Evolutionary conservation across 2,329 filamentous ascomycete species (phyloP), one percentile per base, ranked within the genome.

Genomic region (Zarea fungicola): DNA sequence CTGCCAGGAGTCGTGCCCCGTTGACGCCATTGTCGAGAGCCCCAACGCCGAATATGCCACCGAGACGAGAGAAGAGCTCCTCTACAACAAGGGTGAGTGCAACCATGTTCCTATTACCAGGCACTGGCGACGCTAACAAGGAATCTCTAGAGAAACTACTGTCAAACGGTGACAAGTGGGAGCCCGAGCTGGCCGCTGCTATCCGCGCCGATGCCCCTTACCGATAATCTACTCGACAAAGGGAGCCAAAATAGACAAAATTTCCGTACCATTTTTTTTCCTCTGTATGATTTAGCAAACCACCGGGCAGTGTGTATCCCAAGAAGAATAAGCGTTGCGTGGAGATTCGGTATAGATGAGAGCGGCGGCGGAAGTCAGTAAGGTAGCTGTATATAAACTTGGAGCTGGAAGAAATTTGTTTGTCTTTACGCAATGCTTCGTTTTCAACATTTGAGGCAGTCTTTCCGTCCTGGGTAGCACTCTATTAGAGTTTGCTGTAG

Each of bases 1-100:
- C 76, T 97, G 93, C 81, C 92, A 96, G 76, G 93, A 99, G 77
- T 95, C 89, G 57, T 99, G 93, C 75, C 93, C 93, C 37, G 93
- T 99, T 48, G 93, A 99, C 72, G 93, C 93, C 52, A 99, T 81
- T 58, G 79, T 83, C 49, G 79, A 82, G 68, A 78, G 74, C 42
- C 79, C 79, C 57, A 82, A 82, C 59, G 77, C 78, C 59, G 79
- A 83, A 65, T 82, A 83, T 60, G 73, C 78, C 35, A 82, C 79
- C 32, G 79, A 81, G 72, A 82, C 79, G 55, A 83, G 92, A 66
- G 92, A 99, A 72, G 92, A 97, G 77, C 74, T 97, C 62, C 72
- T 97, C 61, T 97, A 97, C 78, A 97, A 97, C 77, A 97, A 97
- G 81, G 81, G 73, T 76, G 55, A 13, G 69, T 66, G 22, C 14